phyloP scores from a whole-genome alignment of 2,329 filamentous ascomycete species.

The Penicillium concentricum region DNA sequence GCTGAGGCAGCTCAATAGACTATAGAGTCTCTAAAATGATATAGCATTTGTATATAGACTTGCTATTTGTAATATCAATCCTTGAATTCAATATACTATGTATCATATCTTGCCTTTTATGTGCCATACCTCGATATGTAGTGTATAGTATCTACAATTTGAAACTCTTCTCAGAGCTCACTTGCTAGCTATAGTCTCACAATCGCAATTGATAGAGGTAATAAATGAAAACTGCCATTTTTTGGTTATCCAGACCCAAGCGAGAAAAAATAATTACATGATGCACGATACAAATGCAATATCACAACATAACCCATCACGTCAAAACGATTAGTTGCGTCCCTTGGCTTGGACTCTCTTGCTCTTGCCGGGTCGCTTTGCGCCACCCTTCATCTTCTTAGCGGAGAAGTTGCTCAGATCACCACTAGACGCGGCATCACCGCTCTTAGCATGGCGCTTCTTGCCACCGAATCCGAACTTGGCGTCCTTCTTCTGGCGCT shows the following conservation, averaged over 20 bases:
- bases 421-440: conserved; percentile 77
- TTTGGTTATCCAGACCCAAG: conserved; percentile 16
- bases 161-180: too few species aligned
- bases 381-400: conserved; percentile 75
- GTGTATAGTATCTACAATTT: background rate
- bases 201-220: background rate
- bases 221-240: conserved; percentile 13
- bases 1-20: conserved; percentile 5
- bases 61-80: background rate
- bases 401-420: conserved; percentile 78
- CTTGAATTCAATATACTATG: background rate
- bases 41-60: conserved; percentile 4
- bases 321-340: conserved; percentile 15
- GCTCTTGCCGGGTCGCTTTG: conserved; percentile 54
- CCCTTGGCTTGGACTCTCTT: conserved; percentile 42
- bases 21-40: background rate
- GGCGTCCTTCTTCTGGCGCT: conserved; percentile 89
- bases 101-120: background rate
- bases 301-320: conserved; percentile 7
- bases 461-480: conserved; percentile 97
- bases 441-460: conserved; percentile 88
- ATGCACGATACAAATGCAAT: conserved; percentile 14
- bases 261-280: conserved; percentile 16
- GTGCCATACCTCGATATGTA: background rate
- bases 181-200: background rate